A percentile compares a stretch with the other conserved stretches of the same genome.
phyloP scores from a whole-genome alignment of 1,284 basidiomycete genomes.

The Rhodotorula sp. region DNA sequence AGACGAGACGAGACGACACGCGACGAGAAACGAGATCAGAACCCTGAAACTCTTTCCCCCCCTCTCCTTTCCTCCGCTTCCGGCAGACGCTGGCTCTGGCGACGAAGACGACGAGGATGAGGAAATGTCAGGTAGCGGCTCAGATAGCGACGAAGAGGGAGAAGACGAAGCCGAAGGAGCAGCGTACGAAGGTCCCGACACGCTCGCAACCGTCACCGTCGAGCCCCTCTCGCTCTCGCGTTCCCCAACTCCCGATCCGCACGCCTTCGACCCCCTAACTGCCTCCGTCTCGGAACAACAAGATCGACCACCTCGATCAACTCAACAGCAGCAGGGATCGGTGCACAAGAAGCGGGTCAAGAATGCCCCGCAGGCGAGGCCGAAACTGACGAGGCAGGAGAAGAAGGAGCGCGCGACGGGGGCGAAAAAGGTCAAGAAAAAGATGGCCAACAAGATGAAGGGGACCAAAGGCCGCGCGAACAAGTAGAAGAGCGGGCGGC shows the following conservation, averaged over 20 bases:
- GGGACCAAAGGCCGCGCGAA: slow-evolving; percentile 27
- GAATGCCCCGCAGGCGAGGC: slow-evolving; percentile 24
- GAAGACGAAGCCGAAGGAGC: neutral
- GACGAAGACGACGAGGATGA: slow-evolving; percentile 23
- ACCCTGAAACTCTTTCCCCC: no score
- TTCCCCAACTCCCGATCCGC: slow-evolving; percentile 28
- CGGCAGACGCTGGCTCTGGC: neutral
- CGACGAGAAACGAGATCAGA: no score
- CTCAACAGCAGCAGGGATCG: slow-evolving; percentile 2
- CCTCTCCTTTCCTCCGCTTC: no score
- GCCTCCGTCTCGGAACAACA: neutral
- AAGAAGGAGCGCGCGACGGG: slow-evolving; percentile 37
- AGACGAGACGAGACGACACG: no score
- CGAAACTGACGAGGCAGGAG: slow-evolving; percentile 37
- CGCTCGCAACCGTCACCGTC: slow-evolving; percentile 35
- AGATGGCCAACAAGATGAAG: slow-evolving; percentile 26
- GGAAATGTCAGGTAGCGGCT: neutral
- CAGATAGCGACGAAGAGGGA: slow-evolving; percentile 1
- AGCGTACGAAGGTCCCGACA: slow-evolving; percentile 28
- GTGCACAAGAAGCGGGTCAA: slow-evolving; percentile 33
- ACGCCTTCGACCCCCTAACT: neutral
- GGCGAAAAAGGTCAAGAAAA: slow-evolving; percentile 33
- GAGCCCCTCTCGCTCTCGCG: slow-evolving; percentile 36
- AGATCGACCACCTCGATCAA: neutral
- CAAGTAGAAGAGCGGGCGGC: neutral